phyloP scores from a whole-genome alignment of 345 rosid genomes.

The Populus tremula region DNA sequence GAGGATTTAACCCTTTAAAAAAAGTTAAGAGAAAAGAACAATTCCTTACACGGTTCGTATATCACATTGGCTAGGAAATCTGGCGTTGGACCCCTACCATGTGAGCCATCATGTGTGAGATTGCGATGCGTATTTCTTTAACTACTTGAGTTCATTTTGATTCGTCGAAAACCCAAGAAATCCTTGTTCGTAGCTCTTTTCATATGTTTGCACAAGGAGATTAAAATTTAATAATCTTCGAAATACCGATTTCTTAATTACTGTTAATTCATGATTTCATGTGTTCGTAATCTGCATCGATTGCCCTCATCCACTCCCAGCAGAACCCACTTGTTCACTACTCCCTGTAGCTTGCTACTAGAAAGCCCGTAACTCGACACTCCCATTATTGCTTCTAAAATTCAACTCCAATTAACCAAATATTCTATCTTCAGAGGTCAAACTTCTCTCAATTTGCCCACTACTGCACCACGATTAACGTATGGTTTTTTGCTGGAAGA shows the following conservation, averaged over 20 bases:
- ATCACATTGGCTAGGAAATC: not conserved
- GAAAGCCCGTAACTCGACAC: not conserved
- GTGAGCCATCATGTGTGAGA: slow-evolving; percentile 17
- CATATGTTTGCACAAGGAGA: not conserved
- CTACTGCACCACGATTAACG: not conserved
- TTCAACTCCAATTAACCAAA: too few relatives aligned
- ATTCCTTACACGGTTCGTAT: not conserved
- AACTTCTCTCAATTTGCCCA: not conserved
- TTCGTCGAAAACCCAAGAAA: not conserved
- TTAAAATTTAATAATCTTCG: not conserved
- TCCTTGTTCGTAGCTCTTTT: not conserved
- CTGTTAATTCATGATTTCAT: slow-evolving; percentile 7
- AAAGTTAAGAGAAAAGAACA: not conserved
- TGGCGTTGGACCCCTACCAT: slow-evolving; percentile 14
- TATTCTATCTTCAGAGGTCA: not conserved
- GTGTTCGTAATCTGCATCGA: slow-evolving; percentile 10
- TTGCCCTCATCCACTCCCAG: slow-evolving; percentile 9
- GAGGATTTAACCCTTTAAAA: not conserved
- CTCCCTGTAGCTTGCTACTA: too few relatives aligned
- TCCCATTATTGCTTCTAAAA: slow-evolving; percentile 7
- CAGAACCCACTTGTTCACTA: too few relatives aligned
- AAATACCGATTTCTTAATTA: not conserved
- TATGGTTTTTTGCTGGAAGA: not conserved
- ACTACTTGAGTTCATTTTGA: not conserved
- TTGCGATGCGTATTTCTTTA: not conserved